Base-by-base conservation (phyloP, 805 yeast species). In the Candida odintsovae region DNA sequence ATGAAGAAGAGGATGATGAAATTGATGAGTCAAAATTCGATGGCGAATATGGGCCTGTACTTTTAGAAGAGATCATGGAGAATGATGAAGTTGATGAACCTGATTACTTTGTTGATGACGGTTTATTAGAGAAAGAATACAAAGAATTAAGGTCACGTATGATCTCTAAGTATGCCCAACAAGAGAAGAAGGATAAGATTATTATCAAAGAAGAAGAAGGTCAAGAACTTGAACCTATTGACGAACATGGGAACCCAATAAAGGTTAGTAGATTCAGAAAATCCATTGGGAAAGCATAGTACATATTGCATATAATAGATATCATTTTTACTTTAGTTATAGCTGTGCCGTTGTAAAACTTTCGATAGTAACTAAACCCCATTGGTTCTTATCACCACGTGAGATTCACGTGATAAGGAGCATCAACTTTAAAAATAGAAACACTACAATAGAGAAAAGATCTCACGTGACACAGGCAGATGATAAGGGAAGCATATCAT, bases 221-320 rank as follows among this genome's bases (percentile, higher is more conserved):
- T 37, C 55, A 64, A 49, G 90, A 80, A 47, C 55, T 78, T 18
- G 95, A 85, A 56, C 89, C 88, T 0, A 66, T 85, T 7, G 89
- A 85, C 53, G 83, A 78, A 45, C 56, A 65, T 35, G 88, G 88
- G 0, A 74, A 78, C 45, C 80, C 81, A 0, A 60, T 76, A 8
- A 80, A 71, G 49, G 67, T 77, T 1, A 86, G 95, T 58, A 68
- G 89, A 43, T 88, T 88, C 63, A 84, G 72, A 56, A 78, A 86
- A 11, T 83, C 86, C 4, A 12, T 43, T n/a, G 23, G 21, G 4
- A 45, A 19, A 21, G 16, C 36, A 16, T 33, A 28, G n/a, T 9
- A 23, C 25, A 23, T 9, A n/a, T n/a, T n/a, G n/a, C n/a, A n/a
- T n/a, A n/a, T n/a, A n/a, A n/a, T n/a, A n/a, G n/a, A n/a, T n/a